Base-by-base conservation (phyloP, 352 stramenopile genomes). In the Phytopythium helicoides region DNA sequence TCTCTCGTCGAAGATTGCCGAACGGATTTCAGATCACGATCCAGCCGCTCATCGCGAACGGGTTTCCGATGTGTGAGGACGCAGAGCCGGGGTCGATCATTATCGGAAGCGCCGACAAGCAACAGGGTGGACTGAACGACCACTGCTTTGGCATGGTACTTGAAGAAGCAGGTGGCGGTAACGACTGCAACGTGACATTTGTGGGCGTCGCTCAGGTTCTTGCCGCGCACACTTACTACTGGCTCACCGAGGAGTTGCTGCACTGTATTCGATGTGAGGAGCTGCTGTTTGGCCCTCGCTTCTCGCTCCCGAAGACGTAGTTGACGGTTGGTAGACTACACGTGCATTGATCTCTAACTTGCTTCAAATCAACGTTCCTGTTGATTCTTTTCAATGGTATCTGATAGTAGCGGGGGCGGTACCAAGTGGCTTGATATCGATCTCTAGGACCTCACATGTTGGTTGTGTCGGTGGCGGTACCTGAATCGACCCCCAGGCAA, bases 241-340 rank as follows among this genome's bases (percentile, higher is more conserved):
- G 45, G 45, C 28, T 51, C 45, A 26, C 28, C n/a, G 28, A 51
- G 45, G 45, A 51, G 45, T 26, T 51, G 26, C 45, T 40, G 45
- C 45, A 51, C 45, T 51, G 45, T 26, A n/a, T 51, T 10, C 45
- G 45, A 18, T 28, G 26, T 33, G 45, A 51, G 45, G 45, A 51
- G 18, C 45, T 51, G n/a, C 36, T 51, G 28, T 51, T 51, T 21
- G 45, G 45, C 26, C 45, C 45, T 6, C 45, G 45, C n/a, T 51
- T 51, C 45, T 51, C 45, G 45, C 45, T 51, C 11, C 45, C 45
- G 9, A 33, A 33, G 9, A 9, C 28, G 5, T 33, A 33, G 28
- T 33, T 33, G 5, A 33, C 28, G 9, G 28, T n/a, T n/a, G n/a
- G n/a, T n/a, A n/a, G n/a, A n/a, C 28, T 9, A 33, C 28, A 33